Base-by-base conservation (phyloP, 768 basidiomycete species). In the Royoungia palumana region DNA sequence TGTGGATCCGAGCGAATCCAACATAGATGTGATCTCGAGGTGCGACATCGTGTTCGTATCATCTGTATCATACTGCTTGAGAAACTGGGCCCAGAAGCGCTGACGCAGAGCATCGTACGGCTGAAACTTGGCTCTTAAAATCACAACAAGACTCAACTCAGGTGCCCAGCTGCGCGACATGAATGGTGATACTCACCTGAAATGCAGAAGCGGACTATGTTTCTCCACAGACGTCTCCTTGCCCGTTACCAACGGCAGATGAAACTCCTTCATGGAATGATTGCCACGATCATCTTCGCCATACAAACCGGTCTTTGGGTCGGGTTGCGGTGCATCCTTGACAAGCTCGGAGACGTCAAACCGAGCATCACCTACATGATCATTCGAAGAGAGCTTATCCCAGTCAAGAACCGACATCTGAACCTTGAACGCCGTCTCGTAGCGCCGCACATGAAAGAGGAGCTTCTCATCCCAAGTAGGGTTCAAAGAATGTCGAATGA, bases 381-480 rank as follows among this genome's bases (percentile, higher is more conserved):
- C 95, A 62, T 98, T 96, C 6, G 82, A 79, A 27, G 80, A 82
- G 12, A 92, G 76, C 68, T 97, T 97, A 69, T 98, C 95, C 95
- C 95, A 99, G 65, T 99, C 95, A 42, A 94, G 82, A 3, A 99
- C 82, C 0, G 83, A 80, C 43, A 96, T 81, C 56, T 90, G 82
- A 8, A 93, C 74, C 46, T 83, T 79, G 73, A 83, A 96, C 10
- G 78, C 62, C 9, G 80, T 82, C 65, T 97, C 94, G 62, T 91
- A 93, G 11, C 85, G 75, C 22, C 92, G 80, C 13, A 98, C 94
- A 63, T 96, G 94, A 75, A 97, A 98, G 11, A 96, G 77, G 4
- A 98, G 72, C 66, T 95, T 94, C 71, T 97, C 94, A 53, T 97
- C 89, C 90, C 94, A 98, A 1, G 77, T 76, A 0, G 96, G 95